phyloP scores from a whole-genome alignment of 2,329 filamentous ascomycete genomes.

The Ramularia endophylla region DNA sequence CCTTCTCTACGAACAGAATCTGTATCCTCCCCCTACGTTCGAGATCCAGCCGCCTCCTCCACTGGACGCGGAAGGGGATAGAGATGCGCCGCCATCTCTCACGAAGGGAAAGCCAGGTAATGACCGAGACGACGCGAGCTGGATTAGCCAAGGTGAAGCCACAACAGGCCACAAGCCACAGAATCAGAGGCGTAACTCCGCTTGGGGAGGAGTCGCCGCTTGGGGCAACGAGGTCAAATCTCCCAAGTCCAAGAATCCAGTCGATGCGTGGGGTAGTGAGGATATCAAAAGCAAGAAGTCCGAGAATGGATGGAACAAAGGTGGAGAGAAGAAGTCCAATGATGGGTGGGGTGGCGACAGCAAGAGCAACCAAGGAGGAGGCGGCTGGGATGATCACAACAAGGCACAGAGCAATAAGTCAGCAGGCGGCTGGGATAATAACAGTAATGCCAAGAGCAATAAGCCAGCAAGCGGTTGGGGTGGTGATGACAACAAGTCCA shows the following conservation, averaged over 20 bases:
- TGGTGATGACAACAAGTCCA: background rate
- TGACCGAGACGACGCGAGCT: too few species aligned
- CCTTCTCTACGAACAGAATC: background rate
- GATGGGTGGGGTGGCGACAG: background rate
- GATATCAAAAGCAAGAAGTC: background rate
- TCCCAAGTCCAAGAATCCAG: too few species aligned
- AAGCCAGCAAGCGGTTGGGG: background rate
- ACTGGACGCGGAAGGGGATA: background rate
- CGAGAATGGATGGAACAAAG: too few species aligned
- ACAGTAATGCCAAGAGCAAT: background rate
- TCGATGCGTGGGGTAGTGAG: too few species aligned
- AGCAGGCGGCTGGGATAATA: background rate
- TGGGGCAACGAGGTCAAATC: too few species aligned
- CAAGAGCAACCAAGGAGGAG: background rate
- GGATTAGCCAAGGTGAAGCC: too few species aligned
- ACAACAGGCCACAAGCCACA: too few species aligned
- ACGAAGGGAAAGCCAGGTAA: too few species aligned
- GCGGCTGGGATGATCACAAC: background rate
- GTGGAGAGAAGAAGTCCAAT: background rate
- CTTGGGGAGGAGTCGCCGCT: too few species aligned
- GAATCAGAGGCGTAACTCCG: too few species aligned
- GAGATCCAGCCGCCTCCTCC: background rate
- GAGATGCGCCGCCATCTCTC: background rate
- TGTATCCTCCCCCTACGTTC: background rate
- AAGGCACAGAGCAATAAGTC: background rate